Evolutionary conservation across 2,329 filamentous ascomycete genomes (phyloP).

Genomic region (Calonectria pteridis): DNA sequence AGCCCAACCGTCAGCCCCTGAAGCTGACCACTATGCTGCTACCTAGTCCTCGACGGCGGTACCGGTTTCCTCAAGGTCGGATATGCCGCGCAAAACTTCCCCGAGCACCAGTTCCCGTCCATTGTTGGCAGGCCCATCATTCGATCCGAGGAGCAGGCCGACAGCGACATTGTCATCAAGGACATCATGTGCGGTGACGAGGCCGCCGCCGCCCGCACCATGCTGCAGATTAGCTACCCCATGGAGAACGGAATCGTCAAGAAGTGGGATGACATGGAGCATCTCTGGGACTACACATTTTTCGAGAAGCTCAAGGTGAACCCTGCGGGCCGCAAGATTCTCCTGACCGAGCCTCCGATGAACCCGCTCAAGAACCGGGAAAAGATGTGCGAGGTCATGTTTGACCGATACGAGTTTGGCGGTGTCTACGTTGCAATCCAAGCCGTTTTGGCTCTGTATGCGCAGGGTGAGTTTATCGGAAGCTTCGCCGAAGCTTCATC

Average conservation of each 20-base stretch:
- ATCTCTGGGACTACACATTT: constrained; percentile 99
- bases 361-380: constrained; percentile 97
- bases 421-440: constrained; percentile 99
- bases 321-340: constrained; percentile 92
- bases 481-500: constrained; percentile 2
- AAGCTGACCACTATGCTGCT: constrained; percentile 40
- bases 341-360: constrained; percentile 97
- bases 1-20: constrained; percentile 33
- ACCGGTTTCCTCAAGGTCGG: constrained; percentile 99
- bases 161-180: constrained; percentile 78
- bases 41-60: constrained; percentile 95
- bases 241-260: constrained; percentile 99
- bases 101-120: constrained; percentile 97
- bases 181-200: constrained; percentile 99
- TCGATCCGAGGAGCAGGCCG: constrained; percentile 87
- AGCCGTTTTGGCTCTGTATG: constrained; percentile 94
- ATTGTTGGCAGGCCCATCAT: constrained; percentile 98
- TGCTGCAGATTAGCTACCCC: constrained; percentile 98
- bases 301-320: constrained; percentile 97
- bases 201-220: constrained; percentile 92
- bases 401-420: constrained; percentile 95
- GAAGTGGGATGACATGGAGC: constrained; percentile 99
- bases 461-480: constrained; percentile 76
- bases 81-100: constrained; percentile 99
- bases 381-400: constrained; percentile 99